Evolutionary conservation across 1,284 basidiomycete genomes (phyloP), one percentile per base, ranked within the genome.

Genomic region (Neotropicomus parvogracilis): DNA sequence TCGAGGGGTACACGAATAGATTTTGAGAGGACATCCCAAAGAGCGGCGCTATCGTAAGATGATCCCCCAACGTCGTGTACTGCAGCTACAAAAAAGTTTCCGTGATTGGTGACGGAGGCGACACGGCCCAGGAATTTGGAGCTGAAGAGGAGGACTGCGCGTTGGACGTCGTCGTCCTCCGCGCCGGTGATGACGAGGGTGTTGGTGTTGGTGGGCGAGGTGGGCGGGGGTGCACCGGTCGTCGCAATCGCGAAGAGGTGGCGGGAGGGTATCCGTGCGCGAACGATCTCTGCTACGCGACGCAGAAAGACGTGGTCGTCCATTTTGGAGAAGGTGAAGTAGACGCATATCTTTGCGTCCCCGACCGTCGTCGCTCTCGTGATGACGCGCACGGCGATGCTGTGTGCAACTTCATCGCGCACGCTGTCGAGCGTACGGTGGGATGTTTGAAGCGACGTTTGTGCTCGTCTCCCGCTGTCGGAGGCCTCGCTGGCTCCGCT

Each of bases 111-210:
- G 10, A 71, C 66, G 29, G 64, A 59, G 31, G 67, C 62, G 34
- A 86, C 66, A 16, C 85, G 74, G 4, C 77, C 79, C 19, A 83
- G 67, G 58, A 88, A 82, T 62, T 87, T 87, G 29, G 81, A 75
- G 48, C 68, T 70, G 14, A 76, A 71, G 49, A 88, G 75, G 13
- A 84, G 70, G n/a, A 77, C 71, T 1, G 83, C 82, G 20, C 83
- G 78, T 47, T 81, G 75, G 17, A 86, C 73, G 44, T 78, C 74
- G 7, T 75, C 72, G 10, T 72, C 66, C 1, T 75, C 73, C 10
- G 81, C 79, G 14, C 77, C 76, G 47, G 75, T 75, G 49, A 88
- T 71, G 50, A 85, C 67, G 6, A 88, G 65, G 2, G 75, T 71
- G 46, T 72, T 75, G 36, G 64, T 53, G 16, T 58, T 49, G 10